Base-by-base conservation (phyloP, 257 asterid genomes). In the Nicotiana noctiflora region DNA sequence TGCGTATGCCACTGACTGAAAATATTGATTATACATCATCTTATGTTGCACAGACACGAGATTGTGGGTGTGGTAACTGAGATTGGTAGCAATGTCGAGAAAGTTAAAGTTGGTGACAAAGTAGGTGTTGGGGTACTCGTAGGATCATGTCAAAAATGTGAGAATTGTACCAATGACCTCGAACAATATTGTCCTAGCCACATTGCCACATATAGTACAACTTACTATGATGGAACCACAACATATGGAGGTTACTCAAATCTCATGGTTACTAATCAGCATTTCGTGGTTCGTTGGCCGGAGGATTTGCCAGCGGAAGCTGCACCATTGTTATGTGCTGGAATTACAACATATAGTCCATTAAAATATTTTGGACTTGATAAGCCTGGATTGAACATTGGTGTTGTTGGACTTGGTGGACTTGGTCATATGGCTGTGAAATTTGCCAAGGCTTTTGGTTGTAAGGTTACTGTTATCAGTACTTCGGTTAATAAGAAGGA, bases 241-340 rank as follows among this genome's bases (percentile, higher is more conserved):
- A 85, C 90, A 0, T 80, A 84, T 1, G 93, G 91, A 15, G 91
- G 93, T 5, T 90, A 84, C 76, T 86, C 93, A 5, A 84, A 88
- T 79, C 60, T 84, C 81, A 84, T 88, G 82, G 89, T 88, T 0
- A 86, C 81, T 3, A 80, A 87, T 21, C 89, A 91, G 76, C 90
- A 85, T 18, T 88, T 88, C 46, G 86, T 85, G n/a, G 55, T 91
- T 6, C 85, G 80, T 13, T 89, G 93, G 88, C 95, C 93, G 4
- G 89, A 85, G 0, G 86, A 84, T 62, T 75, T 91, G 29, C 91
- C 95, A 4, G 88, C 84, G n/a, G 92, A 87, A 40, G 83, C 85
- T 17, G 95, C 93, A 5, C 95, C 95, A 6, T 88, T 91, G 62
- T 89, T 89, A 17, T 91, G 91, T 77, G 92, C 93, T 8, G 93